Percentiles rank a stretch among this genome's conserved stretches.
Evolutionary conservation across 768 basidiomycete species (phyloP).

Genomic region (Gloeostereum incarnatum): DNA sequence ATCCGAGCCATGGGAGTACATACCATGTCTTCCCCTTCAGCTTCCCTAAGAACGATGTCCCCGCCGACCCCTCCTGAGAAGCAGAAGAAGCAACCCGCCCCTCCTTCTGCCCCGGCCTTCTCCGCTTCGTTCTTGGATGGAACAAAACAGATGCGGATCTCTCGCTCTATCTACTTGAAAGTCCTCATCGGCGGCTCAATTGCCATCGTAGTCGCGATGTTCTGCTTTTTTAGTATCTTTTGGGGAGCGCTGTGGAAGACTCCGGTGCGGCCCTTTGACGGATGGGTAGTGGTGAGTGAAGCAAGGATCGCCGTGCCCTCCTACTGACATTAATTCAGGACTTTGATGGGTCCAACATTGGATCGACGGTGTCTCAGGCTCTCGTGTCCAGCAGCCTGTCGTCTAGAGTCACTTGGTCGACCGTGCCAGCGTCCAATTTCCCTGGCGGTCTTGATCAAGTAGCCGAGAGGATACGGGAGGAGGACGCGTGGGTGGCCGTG

Average conservation of each 20-base stretch:
- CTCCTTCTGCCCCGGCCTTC: constrained; percentile 1
- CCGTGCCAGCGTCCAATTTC: constrained; percentile 21
- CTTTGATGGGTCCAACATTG: constrained; percentile 38
- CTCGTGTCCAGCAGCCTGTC: constrained; percentile 16
- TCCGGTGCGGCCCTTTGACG: constrained; percentile 29
- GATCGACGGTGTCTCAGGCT: constrained; percentile 26
- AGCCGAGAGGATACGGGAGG: constrained; percentile 26
- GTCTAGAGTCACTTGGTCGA: constrained; percentile 25
- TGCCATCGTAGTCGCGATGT: constrained; percentile 27
- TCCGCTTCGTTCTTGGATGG: constrained; percentile 6
- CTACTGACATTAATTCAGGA: constrained; percentile 21
- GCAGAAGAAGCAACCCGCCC: neutral
- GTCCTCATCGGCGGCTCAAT: constrained; percentile 24
- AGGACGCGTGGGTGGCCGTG: constrained; percentile 37
- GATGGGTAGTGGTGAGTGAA: constrained; percentile 38
- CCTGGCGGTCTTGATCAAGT: constrained; percentile 28
- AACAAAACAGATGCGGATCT: neutral
- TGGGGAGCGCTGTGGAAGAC: constrained; percentile 45
- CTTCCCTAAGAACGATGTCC: too few relatives aligned
- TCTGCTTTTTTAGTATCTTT: constrained; percentile 40
- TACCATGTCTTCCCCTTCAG: too few relatives aligned
- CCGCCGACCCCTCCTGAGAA: too few relatives aligned
- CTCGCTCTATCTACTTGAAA: constrained; percentile 30
- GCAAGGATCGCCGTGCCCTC: constrained; percentile 4
- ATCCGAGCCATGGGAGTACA: too few relatives aligned